Evolutionary conservation across 2,329 filamentous ascomycete species (phyloP).

Genomic region (Fusarium dlaminii): DNA sequence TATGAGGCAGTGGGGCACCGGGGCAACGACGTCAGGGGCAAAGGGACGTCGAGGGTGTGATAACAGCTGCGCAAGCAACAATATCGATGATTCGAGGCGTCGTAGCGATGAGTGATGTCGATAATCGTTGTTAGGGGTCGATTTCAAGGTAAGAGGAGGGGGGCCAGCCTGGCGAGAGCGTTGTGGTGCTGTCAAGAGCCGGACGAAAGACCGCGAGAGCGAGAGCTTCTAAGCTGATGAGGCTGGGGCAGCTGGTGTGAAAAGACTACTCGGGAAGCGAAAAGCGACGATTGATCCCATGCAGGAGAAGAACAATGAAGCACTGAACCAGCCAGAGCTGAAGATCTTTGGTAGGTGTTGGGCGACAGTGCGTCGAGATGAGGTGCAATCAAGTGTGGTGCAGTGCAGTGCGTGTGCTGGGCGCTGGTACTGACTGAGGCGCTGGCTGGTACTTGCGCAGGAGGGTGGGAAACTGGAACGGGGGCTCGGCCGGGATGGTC

Average conservation of each 20-base stretch:
- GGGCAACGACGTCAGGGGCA: conserved; percentile 47
- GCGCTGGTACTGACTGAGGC: conserved; percentile 36
- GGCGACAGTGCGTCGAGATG: conserved; percentile 25
- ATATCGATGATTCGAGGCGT: conserved; percentile 24
- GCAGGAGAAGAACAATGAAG: conserved; percentile 32
- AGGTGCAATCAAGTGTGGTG: conserved; percentile 15
- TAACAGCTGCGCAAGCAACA: conserved; percentile 28
- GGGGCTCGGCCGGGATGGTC: conserved; percentile 21
- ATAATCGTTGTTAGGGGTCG: conserved; percentile 27
- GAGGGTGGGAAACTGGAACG: conserved; percentile 27
- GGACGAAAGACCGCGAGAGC: conserved; percentile 27
- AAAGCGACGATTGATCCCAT: conserved; percentile 38
- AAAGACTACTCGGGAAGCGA: conserved; percentile 23
- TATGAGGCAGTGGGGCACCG: conserved; percentile 44
- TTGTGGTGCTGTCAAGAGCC: conserved; percentile 29
- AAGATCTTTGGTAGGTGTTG: conserved; percentile 35
- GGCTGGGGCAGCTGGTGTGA: conserved; percentile 19
- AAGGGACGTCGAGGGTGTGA: conserved; percentile 35
- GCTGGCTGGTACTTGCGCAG: conserved; percentile 35
- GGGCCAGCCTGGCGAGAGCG: conserved; percentile 37
- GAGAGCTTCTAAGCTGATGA: conserved; percentile 27
- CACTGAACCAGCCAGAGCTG: conserved; percentile 46
- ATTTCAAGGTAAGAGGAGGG: conserved; percentile 25
- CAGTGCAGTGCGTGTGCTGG: conserved; percentile 20
- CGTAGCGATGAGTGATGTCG: conserved; percentile 24